Conservation (phyloP, 257 asterid species). For the Gentiana macrophylla region DNA sequence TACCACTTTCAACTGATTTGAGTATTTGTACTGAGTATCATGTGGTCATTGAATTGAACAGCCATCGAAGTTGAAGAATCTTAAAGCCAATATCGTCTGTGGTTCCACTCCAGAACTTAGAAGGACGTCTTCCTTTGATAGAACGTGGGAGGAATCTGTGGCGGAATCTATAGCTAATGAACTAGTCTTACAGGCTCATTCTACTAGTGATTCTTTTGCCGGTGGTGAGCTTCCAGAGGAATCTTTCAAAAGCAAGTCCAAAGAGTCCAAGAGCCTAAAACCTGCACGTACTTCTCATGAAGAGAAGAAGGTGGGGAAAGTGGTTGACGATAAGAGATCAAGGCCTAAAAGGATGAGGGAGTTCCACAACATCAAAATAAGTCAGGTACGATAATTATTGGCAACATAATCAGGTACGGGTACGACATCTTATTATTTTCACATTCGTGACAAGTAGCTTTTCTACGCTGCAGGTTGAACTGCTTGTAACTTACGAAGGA, state of each 20-base stretch:
- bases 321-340: constrained; percentile 78
- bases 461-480: constrained; percentile 72
- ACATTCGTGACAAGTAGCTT: constrained; percentile 8
- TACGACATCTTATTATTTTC: not conserved
- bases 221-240: constrained; percentile 67
- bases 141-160: constrained; percentile 95
- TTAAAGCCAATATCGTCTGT: constrained; percentile 44
- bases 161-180: constrained; percentile 98
- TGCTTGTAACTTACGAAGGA: constrained; percentile 94
- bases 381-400: constrained; percentile 61
- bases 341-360: constrained; percentile 88
- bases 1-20: not conserved
- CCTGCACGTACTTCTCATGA: constrained; percentile 90
- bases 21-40: not conserved
- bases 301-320: constrained; percentile 70
- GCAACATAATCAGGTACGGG: not conserved
- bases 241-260: constrained; percentile 37
- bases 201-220: constrained; percentile 40
- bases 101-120: constrained; percentile 79
- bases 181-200: constrained; percentile 68
- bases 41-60: constrained; percentile 9
- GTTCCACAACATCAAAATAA: constrained; percentile 92
- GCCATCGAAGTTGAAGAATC: constrained; percentile 66
- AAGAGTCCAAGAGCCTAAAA: constrained; percentile 57
- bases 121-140: constrained; percentile 90